Base-by-base conservation (phyloP, 495 filamentous ascomycete genomes). In the Aspergillus mulundensis region DNA sequence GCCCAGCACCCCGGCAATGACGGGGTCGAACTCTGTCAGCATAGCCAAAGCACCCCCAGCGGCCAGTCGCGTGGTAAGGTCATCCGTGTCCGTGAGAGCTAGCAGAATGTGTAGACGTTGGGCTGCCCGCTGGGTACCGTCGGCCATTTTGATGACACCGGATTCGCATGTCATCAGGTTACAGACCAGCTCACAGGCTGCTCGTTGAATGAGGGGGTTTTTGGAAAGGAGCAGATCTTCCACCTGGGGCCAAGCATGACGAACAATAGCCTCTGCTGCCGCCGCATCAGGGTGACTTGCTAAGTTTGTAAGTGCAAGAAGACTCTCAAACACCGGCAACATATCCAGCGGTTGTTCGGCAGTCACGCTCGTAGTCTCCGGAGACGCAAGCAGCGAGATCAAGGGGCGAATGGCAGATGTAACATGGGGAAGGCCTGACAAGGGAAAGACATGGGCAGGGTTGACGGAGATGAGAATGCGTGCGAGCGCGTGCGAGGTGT, bases 231-330 rank as follows among this genome's bases (percentile, higher is more conserved):
- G 76, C 15, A 91, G 82, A 53, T 95, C 89, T 65, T 97, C 94
- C 48, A 95, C 79, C 30, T 77, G 81, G 7, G 84, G 56, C 81
- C 87, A 91, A 11, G 84, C 83, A 36, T 79, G 73, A 25, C 87
- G 85, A 28, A 92, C 85, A 50, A 92, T 95, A 12, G 78, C 70
- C 45, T 82, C 79, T 5, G 88, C 78, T 1, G 87, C 85, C 11
- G 85, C 76, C 32, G 81, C 78, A 64, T 90, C 81, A 24, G 87
- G 81, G 15, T 84, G 84, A 0, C 90, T 92, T 0, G 93, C 94
- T 7, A 97, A 80, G 62, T 98, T 98, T 1, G 94, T 96, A 25
- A 98, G 81, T 2, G 94, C 95, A 53, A 97, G 83, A 14, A 97
- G 79, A 2, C 87, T 81, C 66, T 98, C 94, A 64, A 97, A 98